A percentile compares a stretch with the other conserved stretches of the same genome.
These are phyloP conservation scores for Usnea hakonensis DNA, from an alignment of 495 filamentous ascomycete species.

Conservation along the genomic window DNA sequence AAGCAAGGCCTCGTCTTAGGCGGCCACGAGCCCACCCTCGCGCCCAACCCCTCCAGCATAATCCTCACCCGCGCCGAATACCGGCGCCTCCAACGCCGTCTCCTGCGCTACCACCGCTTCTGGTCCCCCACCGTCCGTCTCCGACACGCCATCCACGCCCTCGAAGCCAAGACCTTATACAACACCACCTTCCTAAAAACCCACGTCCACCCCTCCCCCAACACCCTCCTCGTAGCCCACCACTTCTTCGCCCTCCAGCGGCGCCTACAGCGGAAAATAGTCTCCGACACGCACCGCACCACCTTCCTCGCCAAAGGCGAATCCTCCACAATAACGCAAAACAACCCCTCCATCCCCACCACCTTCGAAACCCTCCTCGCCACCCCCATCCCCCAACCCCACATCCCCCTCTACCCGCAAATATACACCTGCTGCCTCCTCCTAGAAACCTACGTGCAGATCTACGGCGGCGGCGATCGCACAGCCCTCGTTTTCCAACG, in stretches of 20 bases:
- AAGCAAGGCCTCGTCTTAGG: background rate
- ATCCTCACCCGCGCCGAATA: background rate
- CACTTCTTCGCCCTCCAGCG: slow-evolving; percentile 13
- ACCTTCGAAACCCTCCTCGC: slow-evolving; percentile 4
- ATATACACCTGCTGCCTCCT: slow-evolving; percentile 14
- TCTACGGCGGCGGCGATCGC: slow-evolving; percentile 8
- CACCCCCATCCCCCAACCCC: background rate
- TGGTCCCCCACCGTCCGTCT: slow-evolving; percentile 1
- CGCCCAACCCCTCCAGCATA: background rate
- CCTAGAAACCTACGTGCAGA: background rate
- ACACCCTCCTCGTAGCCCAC: slow-evolving; percentile 8
- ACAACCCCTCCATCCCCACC: slow-evolving; percentile 7
- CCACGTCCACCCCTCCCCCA: background rate
- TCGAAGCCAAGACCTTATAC: background rate
- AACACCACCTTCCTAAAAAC: background rate
- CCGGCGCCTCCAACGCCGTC: slow-evolving; percentile 8
- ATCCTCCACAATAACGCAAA: slow-evolving; percentile 3
- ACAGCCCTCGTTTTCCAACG: background rate
- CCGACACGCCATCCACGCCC: background rate
- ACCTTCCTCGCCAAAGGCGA: slow-evolving; percentile 1
- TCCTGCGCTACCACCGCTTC: slow-evolving; percentile 6
- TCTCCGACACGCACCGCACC: background rate
- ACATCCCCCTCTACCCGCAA: slow-evolving; percentile 1
- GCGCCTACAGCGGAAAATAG: slow-evolving; percentile 11
- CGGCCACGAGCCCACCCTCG: background rate